Percentiles rank a stretch among this genome's conserved stretches.
These are phyloP conservation scores for Pyrus pyrifolia DNA, from an alignment of 306 rosid species.

Conservation along the genomic window DNA sequence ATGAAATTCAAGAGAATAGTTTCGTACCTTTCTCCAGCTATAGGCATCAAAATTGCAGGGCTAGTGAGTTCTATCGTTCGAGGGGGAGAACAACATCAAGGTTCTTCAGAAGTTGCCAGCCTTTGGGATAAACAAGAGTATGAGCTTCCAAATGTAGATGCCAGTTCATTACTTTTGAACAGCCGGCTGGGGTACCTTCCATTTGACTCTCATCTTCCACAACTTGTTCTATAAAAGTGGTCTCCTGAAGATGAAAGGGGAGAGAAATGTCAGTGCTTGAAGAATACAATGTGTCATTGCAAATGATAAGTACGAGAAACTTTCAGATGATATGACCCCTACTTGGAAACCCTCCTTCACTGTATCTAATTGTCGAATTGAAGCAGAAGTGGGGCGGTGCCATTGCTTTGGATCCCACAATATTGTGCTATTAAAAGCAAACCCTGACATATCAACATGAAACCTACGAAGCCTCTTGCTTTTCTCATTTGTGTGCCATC, in stretches of 20 bases:
- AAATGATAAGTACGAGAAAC: background rate
- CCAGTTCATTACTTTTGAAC: constrained; percentile 84
- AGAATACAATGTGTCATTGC: constrained; percentile 13
- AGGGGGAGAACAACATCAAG: constrained; percentile 60
- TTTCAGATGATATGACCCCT: constrained; percentile 12
- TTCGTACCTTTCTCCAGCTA: constrained; percentile 54
- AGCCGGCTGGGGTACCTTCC: constrained; percentile 67
- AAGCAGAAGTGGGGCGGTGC: constrained; percentile 57
- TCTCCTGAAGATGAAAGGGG: constrained; percentile 56
- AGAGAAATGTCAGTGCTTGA: constrained; percentile 10
- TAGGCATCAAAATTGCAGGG: constrained; percentile 28
- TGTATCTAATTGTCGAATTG: constrained; percentile 71
- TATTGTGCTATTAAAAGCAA: constrained; percentile 95
- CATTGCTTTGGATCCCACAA: constrained; percentile 95
- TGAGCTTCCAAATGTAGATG: constrained; percentile 79
- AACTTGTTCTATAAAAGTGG: constrained; percentile 80
- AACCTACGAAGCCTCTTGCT: constrained; percentile 85
- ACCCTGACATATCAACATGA: constrained; percentile 99
- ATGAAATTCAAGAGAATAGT: constrained; percentile 10
- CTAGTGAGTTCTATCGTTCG: constrained; percentile 31
- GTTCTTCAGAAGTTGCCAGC: constrained; percentile 78
- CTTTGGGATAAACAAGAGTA: constrained; percentile 55
- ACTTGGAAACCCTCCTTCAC: constrained; percentile 99
- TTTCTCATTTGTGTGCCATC: constrained; percentile 97
- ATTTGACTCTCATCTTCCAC: constrained; percentile 92